Evolutionary conservation across 2,329 filamentous ascomycete species (phyloP).

Genomic region (Alternaria viburni): DNA sequence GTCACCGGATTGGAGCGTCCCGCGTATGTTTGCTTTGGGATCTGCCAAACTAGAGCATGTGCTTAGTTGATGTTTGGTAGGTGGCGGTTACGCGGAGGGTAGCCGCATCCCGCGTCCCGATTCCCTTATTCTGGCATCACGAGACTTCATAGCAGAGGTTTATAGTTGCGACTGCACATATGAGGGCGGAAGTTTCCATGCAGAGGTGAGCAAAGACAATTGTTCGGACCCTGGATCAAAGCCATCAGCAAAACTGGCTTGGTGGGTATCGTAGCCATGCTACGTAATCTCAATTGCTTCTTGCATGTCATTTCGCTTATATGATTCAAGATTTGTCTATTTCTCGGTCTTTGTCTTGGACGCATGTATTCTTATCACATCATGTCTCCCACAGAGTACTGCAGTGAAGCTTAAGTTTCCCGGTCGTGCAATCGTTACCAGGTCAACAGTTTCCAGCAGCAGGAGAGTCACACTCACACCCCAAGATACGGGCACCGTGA

Average conservation of each 20-base stretch:
- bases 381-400: neutral
- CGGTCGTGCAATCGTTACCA: neutral
- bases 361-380: neutral
- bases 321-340: neutral
- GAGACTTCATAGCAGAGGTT: neutral
- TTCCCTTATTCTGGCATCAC: neutral
- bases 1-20: neutral
- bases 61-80: neutral
- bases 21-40: neutral
- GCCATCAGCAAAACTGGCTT: neutral
- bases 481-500: neutral
- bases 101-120: neutral
- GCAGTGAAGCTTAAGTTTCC: neutral
- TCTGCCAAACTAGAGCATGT: neutral
- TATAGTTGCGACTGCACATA: neutral
- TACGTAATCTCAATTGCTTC: neutral
- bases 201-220: neutral
- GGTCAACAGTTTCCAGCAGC: neutral
- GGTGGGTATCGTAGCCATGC: neutral
- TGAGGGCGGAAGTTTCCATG: neutral
- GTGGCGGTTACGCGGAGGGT: neutral
- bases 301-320: neutral
- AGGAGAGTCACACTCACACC: neutral
- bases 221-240: neutral
- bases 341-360: neutral